Evolutionary conservation across 2,329 filamentous ascomycete species (phyloP).

Genomic region (Phoma sp.): DNA sequence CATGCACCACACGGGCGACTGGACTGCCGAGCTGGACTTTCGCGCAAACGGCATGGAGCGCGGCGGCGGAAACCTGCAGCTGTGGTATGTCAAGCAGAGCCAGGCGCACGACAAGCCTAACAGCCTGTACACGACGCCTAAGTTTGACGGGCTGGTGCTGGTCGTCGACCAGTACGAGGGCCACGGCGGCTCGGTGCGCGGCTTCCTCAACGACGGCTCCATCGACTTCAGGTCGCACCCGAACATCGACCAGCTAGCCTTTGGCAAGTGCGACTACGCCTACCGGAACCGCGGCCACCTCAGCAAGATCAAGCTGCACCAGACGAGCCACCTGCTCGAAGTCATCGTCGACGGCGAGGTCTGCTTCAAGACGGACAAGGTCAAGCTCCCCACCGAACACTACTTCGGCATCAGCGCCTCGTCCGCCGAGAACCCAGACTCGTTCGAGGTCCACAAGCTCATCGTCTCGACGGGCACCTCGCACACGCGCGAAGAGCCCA

Average conservation of each 20-base stretch:
- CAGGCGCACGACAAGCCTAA: constrained; percentile 68
- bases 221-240: constrained; percentile 78
- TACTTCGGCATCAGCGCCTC: constrained; percentile 86
- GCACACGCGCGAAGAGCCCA: constrained; percentile 43
- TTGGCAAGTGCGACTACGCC: constrained; percentile 87
- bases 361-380: constrained; percentile 82
- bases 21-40: constrained; percentile 86
- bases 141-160: constrained; percentile 89
- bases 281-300: constrained; percentile 92
- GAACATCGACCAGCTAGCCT: constrained; percentile 82
- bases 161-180: constrained; percentile 85
- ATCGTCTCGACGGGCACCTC: constrained; percentile 65
- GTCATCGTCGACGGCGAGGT: constrained; percentile 79
- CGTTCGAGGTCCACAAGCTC: constrained; percentile 91
- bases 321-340: constrained; percentile 67
- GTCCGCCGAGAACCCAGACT: constrained; percentile 89
- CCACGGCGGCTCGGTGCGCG: constrained; percentile 79
- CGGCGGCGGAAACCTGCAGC: constrained; percentile 85
- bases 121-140: constrained; percentile 82
- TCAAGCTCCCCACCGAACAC: constrained; percentile 80
- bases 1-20: constrained; percentile 67
- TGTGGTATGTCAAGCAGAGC: constrained; percentile 85
- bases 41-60: constrained; percentile 84
- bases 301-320: constrained; percentile 78
- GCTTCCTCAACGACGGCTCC: constrained; percentile 90